Evolutionary conservation across 139 green algal species (phyloP), one percentile per base, ranked within the genome.

Genomic region (Picochlorum sp.): DNA sequence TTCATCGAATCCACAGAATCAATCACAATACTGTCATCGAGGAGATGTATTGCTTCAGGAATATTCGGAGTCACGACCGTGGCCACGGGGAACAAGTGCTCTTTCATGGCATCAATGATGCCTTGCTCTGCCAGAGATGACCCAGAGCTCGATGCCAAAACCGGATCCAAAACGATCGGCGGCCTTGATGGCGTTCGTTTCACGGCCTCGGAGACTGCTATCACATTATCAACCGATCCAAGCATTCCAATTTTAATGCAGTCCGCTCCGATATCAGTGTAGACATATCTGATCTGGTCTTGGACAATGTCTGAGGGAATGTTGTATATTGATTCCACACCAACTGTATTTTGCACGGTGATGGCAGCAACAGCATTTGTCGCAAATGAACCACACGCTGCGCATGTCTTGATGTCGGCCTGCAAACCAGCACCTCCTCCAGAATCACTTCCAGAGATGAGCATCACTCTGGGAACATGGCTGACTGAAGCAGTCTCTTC

Each of bases 161-260:
- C 92, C 6, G 92, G 92, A 74, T 98, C 92, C 8, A 98, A 83
- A 41, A 98, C 90, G 72, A 97, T 52, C 18, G 30, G 59, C 7
- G 54, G 46, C 8, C 78, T 30, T 4, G 50, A 62, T 28, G 41
- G 65, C 32, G 51, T 57, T 11, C 10, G 46, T 38, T 52, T 15
- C 16, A 92, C 26, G 49, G 70, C 69, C 8, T 74, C 58, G 1
- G 80, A 83, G 4, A 94, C 79, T 14, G 65, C 56, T 37, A 73
- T 41, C 24, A 95, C 85, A 3, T 75, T 64, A 66, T 78, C 68
- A 26, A 18, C 14, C 7, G 58, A 84, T 7, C 86, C 83, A 52
- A 98, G 84, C 92, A 98, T 98, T 49, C 92, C 92, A 1, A 87
- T 97, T 76, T 98, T 98, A 34, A 97, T 70, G 0, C 69, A 85